Evolutionary conservation across 2,329 filamentous ascomycete genomes (phyloP), one percentile per base, ranked within the genome.

Genomic region (Fusarium praegraminearum): DNA sequence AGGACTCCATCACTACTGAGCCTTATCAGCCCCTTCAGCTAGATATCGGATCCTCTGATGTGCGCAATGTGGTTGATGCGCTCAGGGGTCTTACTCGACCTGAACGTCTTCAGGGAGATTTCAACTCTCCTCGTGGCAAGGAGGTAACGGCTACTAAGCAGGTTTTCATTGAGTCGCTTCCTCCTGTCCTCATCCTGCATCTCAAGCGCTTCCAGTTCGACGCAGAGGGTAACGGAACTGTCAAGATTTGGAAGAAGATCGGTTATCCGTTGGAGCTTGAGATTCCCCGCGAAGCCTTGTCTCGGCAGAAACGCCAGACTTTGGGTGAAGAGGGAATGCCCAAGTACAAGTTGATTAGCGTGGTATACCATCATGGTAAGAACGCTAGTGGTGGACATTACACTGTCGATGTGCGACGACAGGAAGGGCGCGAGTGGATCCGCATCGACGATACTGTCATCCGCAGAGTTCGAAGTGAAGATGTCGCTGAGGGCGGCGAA

Each of bases 171-270:
- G 95, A 98, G 75, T 93, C 90, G 2, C 84, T 98, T 18, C 96
- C 96, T 1, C 93, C 94, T 1, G 93, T 98, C 6, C 87, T 99
- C 15, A 97, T 98, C 56, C 86, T 99, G 11, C 96, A 99, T 77
- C 86, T 99, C 43, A 99, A 99, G 83, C 93, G 96, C 45, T 99
- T 99, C 85, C 93, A 98, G 75, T 98, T 97, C 75, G 94, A 98
- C 75, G 93, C 90, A 65, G 88, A 91, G 61, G 92, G 91, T 45
- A 75, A 77, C 45, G 94, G 94, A 26, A 97, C 94, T 1, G 91
- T 97, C 76, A 99, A 99, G 84, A 97, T 98, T 69, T 98, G 95
- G 93, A 99, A 98, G 84, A 97, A 95, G 83, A 86, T 99, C 62
- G 95, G 94, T 22, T 99, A 99, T 76, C 96, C 96, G 0, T 84